Percentiles rank a stretch among this genome's conserved stretches.
Evolutionary conservation across 257 asterid species (phyloP).

Genomic region (Jaltomata sinuosa): DNA sequence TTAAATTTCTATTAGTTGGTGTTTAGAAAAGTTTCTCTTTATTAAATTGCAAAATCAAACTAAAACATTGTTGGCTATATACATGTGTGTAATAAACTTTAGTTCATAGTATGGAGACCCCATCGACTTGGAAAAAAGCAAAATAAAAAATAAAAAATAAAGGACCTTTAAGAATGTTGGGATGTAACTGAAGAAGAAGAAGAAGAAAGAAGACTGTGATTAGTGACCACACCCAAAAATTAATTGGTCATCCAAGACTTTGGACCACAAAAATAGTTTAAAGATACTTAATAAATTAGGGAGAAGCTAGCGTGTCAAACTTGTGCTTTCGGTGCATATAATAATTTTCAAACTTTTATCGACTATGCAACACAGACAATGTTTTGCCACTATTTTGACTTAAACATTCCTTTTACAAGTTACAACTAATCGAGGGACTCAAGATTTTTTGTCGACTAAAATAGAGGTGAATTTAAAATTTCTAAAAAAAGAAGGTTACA

Average conservation of each 20-base stretch:
- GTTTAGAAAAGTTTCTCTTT: too few relatives aligned
- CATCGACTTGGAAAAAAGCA: background rate
- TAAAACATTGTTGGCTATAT: background rate
- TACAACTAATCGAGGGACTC: background rate
- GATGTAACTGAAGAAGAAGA: background rate
- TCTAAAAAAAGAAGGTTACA: too few relatives aligned
- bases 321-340: conserved; percentile 3
- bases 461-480: background rate
- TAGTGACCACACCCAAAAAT: background rate
- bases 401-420: background rate
- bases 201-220: background rate
- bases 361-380: background rate
- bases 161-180: background rate
- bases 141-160: background rate
- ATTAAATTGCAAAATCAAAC: background rate
- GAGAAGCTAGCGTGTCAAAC: background rate
- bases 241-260: background rate
- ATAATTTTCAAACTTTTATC: background rate
- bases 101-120: background rate
- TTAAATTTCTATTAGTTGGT: too few relatives aligned
- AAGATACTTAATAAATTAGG: background rate
- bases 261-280: background rate
- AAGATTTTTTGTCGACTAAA: background rate
- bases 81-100: background rate
- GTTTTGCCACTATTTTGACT: background rate